A percentile compares a stretch with the other conserved stretches of the same genome.
phyloP scores from a whole-genome alignment of 495 filamentous ascomycete species.

The Cercophora samala region DNA sequence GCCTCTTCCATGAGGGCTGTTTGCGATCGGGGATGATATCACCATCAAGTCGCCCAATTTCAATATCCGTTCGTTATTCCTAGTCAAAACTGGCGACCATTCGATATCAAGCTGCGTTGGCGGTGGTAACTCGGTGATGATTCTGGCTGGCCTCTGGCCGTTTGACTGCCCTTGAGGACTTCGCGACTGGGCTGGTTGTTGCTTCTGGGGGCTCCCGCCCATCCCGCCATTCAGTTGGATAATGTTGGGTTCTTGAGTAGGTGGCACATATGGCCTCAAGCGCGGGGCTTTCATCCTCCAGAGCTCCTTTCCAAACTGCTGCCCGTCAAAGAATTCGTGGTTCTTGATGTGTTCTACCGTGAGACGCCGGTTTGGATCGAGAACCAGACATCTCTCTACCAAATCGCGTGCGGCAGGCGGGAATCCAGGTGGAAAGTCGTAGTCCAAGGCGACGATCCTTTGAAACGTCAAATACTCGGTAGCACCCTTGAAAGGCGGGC shows the following conservation, averaged over 20 bases:
- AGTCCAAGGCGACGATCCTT: slow-evolving; percentile 92
- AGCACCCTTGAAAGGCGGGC: slow-evolving; percentile 95
- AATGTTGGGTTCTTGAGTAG: slow-evolving; percentile 65
- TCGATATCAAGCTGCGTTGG: slow-evolving; percentile 97
- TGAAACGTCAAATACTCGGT: slow-evolving; percentile 98
- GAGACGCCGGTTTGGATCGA: slow-evolving; percentile 83
- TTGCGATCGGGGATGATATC: slow-evolving; percentile 69
- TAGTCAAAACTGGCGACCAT: slow-evolving; percentile 94
- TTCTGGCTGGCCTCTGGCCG: slow-evolving; percentile 63
- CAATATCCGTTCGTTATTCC: slow-evolving; percentile 86
- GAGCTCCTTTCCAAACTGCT: slow-evolving; percentile 76
- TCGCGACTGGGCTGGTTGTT: slow-evolving; percentile 49
- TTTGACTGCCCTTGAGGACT: slow-evolving; percentile 40
- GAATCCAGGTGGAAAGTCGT: slow-evolving; percentile 89
- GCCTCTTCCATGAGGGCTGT: slow-evolving; percentile 58
- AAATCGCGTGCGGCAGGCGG: slow-evolving; percentile 85
- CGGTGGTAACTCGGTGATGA: slow-evolving; percentile 93
- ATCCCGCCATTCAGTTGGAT: slow-evolving; percentile 71
- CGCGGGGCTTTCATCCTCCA: slow-evolving; percentile 92
- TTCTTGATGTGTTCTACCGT: slow-evolving; percentile 96
- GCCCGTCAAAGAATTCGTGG: slow-evolving; percentile 93
- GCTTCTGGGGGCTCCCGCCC: slow-evolving; percentile 48
- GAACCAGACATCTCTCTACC: slow-evolving; percentile 84
- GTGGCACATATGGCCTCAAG: slow-evolving; percentile 80
- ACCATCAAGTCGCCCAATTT: slow-evolving; percentile 90